Evolutionary conservation across 345 rosid genomes (phyloP).

Genomic region (Firmiana major): DNA sequence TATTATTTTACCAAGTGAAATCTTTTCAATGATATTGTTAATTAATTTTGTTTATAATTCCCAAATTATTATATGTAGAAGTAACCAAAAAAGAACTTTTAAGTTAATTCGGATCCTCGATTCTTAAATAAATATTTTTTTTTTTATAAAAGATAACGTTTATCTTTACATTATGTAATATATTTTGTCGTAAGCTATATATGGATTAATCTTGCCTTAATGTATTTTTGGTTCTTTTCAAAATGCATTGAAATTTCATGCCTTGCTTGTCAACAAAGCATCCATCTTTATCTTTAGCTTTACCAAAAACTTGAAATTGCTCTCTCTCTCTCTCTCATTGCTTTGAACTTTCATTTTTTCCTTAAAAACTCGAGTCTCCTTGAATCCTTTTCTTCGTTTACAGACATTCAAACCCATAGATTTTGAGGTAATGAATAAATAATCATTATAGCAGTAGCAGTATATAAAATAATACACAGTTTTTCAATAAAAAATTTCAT

Average conservation of each 20-base stretch:
- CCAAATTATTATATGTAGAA: neutral
- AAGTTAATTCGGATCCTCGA: neutral
- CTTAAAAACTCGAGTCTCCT: constrained; percentile 3
- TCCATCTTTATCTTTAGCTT: constrained; percentile 8
- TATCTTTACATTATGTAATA: too few relatives aligned
- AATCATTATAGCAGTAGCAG: neutral
- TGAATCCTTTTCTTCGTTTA: constrained; percentile 27
- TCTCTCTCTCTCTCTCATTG: neutral
- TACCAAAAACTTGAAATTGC: neutral
- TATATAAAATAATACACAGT: neutral
- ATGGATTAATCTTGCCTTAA: neutral
- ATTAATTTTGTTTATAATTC: neutral
- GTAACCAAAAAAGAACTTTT: neutral
- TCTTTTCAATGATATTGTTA: neutral
- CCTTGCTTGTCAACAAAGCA: constrained; percentile 14
- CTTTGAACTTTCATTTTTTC: neutral
- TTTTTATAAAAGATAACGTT: too few relatives aligned
- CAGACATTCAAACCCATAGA: constrained; percentile 25
- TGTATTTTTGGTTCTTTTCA: neutral
- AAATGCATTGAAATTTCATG: neutral
- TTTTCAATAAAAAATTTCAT: constrained; percentile 1
- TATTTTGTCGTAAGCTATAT: too few relatives aligned
- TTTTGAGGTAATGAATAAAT: constrained; percentile 20
- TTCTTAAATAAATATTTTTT: too few relatives aligned
- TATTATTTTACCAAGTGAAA: neutral